A percentile compares a stretch with the other conserved stretches of the same genome.
phyloP scores from a whole-genome alignment of 352 stramenopile genomes.

The Globisporangium yorkense region DNA sequence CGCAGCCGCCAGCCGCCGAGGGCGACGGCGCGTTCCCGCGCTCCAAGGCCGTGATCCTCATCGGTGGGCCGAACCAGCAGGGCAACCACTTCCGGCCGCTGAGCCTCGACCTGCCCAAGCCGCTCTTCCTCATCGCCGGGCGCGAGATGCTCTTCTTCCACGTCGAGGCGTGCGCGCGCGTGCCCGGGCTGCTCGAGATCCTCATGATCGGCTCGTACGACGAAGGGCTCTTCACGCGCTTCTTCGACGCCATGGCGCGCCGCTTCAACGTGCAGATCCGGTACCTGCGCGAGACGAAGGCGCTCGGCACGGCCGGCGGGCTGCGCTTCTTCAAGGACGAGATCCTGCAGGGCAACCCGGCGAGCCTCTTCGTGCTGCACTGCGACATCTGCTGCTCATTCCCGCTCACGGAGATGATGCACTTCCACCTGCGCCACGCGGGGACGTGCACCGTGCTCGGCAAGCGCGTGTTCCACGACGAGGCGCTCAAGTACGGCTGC shows the following conservation, averaged over 20 bases:
- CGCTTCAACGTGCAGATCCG: conserved; percentile 85
- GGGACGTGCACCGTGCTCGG: conserved; percentile 74
- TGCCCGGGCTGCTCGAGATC: conserved; percentile 84
- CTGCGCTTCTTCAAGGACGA: conserved; percentile 83
- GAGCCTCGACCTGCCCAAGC: conserved; percentile 82
- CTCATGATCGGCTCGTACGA: conserved; percentile 88
- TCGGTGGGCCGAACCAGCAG: conserved; percentile 82
- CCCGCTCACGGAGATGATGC: conserved; percentile 86
- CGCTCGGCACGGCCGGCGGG: conserved; percentile 74
- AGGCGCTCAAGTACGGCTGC: conserved; percentile 87
- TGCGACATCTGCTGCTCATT: conserved; percentile 88
- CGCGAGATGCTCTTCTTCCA: conserved; percentile 88
- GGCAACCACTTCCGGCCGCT: conserved; percentile 86
- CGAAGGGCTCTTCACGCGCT: conserved; percentile 83
- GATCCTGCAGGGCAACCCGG: conserved; percentile 68
- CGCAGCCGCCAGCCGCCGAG: conserved; percentile 5
- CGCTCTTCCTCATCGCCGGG: conserved; percentile 81
- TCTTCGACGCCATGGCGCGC: conserved; percentile 78
- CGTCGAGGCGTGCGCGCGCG: conserved; percentile 75
- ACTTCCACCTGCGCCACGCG: conserved; percentile 73
- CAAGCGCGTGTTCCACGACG: conserved; percentile 86
- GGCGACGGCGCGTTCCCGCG: conserved; percentile 57
- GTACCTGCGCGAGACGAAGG: conserved; percentile 77
- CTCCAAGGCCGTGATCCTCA: conserved; percentile 85
- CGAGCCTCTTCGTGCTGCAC: conserved; percentile 79